Conservation (phyloP, 2,329 filamentous ascomycete species). For the Trichoderma semiorbis region DNA sequence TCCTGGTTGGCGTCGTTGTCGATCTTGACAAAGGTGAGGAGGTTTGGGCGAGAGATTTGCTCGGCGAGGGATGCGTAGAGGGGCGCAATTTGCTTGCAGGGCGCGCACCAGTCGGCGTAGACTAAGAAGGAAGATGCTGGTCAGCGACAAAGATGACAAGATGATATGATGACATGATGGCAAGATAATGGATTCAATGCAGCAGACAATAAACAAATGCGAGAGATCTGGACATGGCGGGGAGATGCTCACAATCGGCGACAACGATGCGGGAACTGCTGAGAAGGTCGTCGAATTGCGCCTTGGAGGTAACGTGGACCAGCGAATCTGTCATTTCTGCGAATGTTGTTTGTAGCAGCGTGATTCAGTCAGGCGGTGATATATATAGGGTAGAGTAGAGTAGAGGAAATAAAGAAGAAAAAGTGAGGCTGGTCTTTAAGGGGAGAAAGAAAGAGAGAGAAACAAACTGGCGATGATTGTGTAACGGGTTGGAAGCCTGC, state of each 20-base stretch:
- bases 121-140: constrained; percentile 49
- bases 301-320: constrained; percentile 42
- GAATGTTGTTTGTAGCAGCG: neutral
- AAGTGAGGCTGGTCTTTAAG: neutral
- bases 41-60: constrained; percentile 65
- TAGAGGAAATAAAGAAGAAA: neutral
- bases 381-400: neutral
- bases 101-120: constrained; percentile 81
- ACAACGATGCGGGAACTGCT: constrained; percentile 75
- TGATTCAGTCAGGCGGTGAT: neutral
- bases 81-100: constrained; percentile 80
- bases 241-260: constrained; percentile 69
- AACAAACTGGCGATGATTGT: neutral
- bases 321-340: constrained; percentile 29
- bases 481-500: constrained; percentile 6
- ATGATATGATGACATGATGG: too few relatives aligned
- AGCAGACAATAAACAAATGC: neutral
- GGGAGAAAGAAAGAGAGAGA: neutral
- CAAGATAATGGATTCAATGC: neutral
- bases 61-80: constrained; percentile 74
- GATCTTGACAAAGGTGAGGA: constrained; percentile 82
- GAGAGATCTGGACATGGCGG: neutral
- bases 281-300: constrained; percentile 66
- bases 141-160: constrained; percentile 17
- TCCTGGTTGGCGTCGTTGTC: constrained; percentile 75